Conservation (phyloP, 495 filamentous ascomycete genomes). For the Friedmanniomyces simplex region DNA sequence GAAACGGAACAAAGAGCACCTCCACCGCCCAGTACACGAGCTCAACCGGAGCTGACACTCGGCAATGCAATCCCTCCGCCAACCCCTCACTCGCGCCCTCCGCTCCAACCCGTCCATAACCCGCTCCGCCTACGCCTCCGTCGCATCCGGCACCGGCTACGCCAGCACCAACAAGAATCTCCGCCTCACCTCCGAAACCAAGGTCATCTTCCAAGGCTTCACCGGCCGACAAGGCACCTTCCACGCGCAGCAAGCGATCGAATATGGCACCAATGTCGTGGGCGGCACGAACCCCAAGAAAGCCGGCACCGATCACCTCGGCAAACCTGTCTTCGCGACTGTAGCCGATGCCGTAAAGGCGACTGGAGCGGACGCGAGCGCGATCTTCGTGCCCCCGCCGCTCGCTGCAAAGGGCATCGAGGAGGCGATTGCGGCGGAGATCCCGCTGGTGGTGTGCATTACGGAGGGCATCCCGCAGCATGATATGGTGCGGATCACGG, state of each 20-base stretch:
- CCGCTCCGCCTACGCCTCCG: slow-evolving; percentile 58
- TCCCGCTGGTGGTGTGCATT: slow-evolving; percentile 91
- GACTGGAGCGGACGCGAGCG: slow-evolving; percentile 82
- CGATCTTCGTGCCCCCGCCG: slow-evolving; percentile 97
- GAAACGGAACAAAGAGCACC: too few species aligned
- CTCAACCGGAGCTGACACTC: background rate
- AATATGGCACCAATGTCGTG: slow-evolving; percentile 83
- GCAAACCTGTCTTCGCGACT: slow-evolving; percentile 83
- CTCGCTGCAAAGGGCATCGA: slow-evolving; percentile 91
- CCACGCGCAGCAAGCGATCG: slow-evolving; percentile 95
- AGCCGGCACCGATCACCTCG: slow-evolving; percentile 80
- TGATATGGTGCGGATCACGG: slow-evolving; percentile 99
- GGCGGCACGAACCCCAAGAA: slow-evolving; percentile 99
- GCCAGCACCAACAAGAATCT: slow-evolving; percentile 78
- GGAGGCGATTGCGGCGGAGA: slow-evolving; percentile 86
- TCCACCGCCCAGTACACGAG: background rate
- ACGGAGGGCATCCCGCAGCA: slow-evolving; percentile 98
- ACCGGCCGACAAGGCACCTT: slow-evolving; percentile 91
- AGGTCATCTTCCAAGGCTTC: slow-evolving; percentile 95
- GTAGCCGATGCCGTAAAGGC: slow-evolving; percentile 83
- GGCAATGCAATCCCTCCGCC: slow-evolving; percentile 33
- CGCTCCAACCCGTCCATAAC: slow-evolving; percentile 24
- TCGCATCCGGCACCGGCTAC: slow-evolving; percentile 48
- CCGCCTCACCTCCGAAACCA: slow-evolving; percentile 82
- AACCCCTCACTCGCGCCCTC: slow-evolving; percentile 29